A percentile compares a stretch with the other conserved stretches of the same genome.
phyloP scores from a whole-genome alignment of 2,329 filamentous ascomycete genomes.

The Trichoderma pleuroti region DNA sequence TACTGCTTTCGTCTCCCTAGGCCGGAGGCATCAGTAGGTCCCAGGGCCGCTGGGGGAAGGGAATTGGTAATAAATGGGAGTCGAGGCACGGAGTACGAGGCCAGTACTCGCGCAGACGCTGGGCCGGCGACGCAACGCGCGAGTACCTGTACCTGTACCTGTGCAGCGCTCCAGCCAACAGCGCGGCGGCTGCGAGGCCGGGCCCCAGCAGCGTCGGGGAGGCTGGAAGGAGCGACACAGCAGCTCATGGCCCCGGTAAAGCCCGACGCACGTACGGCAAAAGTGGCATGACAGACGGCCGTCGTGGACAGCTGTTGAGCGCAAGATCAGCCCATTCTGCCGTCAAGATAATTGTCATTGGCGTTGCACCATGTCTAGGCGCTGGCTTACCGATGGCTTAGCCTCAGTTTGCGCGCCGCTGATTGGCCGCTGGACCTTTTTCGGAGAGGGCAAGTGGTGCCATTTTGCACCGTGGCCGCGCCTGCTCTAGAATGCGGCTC shows the following conservation, averaged over 20 bases:
- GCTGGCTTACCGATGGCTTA: constrained; percentile 13
- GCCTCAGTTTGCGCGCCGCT: constrained; percentile 5
- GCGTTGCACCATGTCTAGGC: constrained; percentile 17
- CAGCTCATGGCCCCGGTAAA: constrained; percentile 4
- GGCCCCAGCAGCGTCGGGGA: constrained; percentile 4
- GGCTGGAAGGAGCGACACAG: constrained; percentile 12
- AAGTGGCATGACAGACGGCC: constrained; percentile 20
- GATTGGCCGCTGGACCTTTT: constrained; percentile 1
- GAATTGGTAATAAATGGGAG: not conserved
- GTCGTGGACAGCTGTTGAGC: constrained; percentile 9
- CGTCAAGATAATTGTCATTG: constrained; percentile 19
- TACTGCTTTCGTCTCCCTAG: constrained; percentile 2
- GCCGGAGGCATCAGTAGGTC: constrained; percentile 13
- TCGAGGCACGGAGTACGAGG: not conserved
- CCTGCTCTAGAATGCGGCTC: constrained; percentile 10
- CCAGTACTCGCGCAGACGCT: not conserved
- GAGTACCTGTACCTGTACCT: not conserved
- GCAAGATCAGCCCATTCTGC: constrained; percentile 19
- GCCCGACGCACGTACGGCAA: constrained; percentile 18
- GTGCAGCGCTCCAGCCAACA: not conserved
- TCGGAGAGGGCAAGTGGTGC: constrained; percentile 19
- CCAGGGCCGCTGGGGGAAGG: not conserved
- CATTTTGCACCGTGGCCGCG: constrained; percentile 15
- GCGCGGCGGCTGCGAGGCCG: not conserved
- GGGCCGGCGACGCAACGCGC: not conserved